Evolutionary conservation across 139 green algal species (phyloP), one percentile per base, ranked within the genome.

Genomic region (Zygnema circumcarinatum): DNA sequence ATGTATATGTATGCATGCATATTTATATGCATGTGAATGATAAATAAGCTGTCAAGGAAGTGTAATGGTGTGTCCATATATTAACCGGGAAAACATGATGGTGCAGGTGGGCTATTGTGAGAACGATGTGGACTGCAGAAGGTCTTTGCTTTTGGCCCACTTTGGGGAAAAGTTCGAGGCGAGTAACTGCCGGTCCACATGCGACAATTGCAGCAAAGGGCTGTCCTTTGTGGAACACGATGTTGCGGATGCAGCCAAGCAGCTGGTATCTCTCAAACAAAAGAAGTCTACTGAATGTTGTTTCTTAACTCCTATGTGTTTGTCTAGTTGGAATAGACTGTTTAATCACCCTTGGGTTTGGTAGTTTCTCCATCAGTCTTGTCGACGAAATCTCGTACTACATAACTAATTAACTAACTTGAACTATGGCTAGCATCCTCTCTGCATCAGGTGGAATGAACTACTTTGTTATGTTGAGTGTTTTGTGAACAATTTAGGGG

Each of bases 101-200:
- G 16, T 7, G 16, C 74, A 91, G 87, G 89, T 92, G 33, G 39
- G 79, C 0, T 92, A 92, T 39, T 92, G 89, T 52, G 89, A 92
- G 68, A 92, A 92, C 56, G 78, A 91, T 32, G 62, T 92, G 41
- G 89, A 92, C 78, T 92, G 89, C 67, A 33, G 89, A n/a, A 52
- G 89, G 16, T 42, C 85, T 38, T 47, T 90, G 38, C 89, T 82
- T 38, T 69, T 92, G n/a, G 40, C 38, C n/a, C 81, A 92, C 73
- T 92, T 92, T 76, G 87, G 79, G 1, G 87, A 92, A 73, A 84
- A 74, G 29, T 92, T 92, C 54, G 87, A 92, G 3, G 20, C 53
- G 7, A 29, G 41, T 0, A 35, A 79, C 29, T 92, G 89, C 79
- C 56, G 78, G 33, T 36, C 41, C 42, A 92, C 89, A 2, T 92